Percentiles rank a stretch among this genome's conserved stretches.
Conservation (phyloP, 257 asterid species). For the Solanum tacnaense region DNA sequence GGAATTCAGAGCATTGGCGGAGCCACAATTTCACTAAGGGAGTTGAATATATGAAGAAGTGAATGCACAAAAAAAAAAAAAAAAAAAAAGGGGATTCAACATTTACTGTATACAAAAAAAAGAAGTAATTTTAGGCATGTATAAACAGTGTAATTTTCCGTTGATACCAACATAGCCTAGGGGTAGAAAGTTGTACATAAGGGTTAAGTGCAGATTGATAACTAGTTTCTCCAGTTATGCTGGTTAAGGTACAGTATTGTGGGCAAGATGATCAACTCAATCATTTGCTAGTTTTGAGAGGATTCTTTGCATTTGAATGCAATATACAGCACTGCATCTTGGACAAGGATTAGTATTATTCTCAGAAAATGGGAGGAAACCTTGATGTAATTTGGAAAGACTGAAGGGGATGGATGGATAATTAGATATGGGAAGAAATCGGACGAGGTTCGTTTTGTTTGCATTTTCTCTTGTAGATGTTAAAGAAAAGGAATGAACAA, state of each 20-base stretch:
- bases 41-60: not conserved
- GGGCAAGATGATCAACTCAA: not conserved
- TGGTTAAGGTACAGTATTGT: not conserved
- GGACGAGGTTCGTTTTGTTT: not conserved
- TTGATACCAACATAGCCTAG: not conserved
- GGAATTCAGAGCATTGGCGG: not conserved
- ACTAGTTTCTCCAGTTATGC: not conserved
- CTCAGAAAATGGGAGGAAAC: not conserved
- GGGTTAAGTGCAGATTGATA: not conserved
- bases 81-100: not conserved
- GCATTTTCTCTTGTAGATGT: not conserved
- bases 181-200: not conserved
- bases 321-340: not conserved
- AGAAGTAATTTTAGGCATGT: not conserved
- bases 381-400: not conserved
- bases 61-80: not conserved
- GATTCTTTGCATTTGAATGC: not conserved
- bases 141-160: not conserved
- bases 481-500: not conserved
- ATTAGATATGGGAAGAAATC: not conserved
- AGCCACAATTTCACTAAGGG: not conserved
- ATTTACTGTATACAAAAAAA: not conserved
- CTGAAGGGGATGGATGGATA: not conserved
- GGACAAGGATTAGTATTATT: not conserved
- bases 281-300: not conserved